Evolutionary conservation across 2,329 filamentous ascomycete species (phyloP), one percentile per base, ranked within the genome.

Genomic region (Alternaria gansuensis): DNA sequence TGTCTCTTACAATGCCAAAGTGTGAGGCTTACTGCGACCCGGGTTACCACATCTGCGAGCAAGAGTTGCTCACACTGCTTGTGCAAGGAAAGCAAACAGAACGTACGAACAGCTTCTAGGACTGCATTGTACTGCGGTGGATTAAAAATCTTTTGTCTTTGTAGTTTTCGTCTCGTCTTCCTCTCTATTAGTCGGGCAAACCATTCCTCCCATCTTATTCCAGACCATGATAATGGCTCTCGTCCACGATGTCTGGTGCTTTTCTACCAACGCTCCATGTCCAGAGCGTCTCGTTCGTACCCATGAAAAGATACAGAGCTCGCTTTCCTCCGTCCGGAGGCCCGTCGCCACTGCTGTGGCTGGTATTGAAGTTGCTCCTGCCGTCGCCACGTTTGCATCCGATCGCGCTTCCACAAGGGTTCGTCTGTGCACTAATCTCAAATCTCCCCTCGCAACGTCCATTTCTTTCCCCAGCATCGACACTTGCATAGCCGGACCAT

Each of bases 321-420:
- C 57, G 17, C 51, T 57, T 67, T 61, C 63, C 59, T 51, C 9
- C 49, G 2, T 59, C 51, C 33, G 52, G 52, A 52, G 54, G 14
- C 21, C 48, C 65, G 61, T 61, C 49, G 33, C 52, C 65, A 62
- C 57, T 28, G 45, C 52, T 56, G 17, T 52, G 11, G 51, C 41
- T 49, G 28, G 54, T 60, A 58, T 64, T 60, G 57, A 59, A 60
- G 41, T 58, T 49, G 68, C 63, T 53, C 70, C 55, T 72, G 65
- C 68, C 59, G 36, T 37, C 23, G 34, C 46, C 40, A 49, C 53
- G 65, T 73, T 72, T 72, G 63, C 70, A 52, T 62, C 36, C 50
- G 46, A 57, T 51, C 52, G 53, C 60, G 57, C 64, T 49, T 57
- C 59, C 57, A 57, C 33, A 34, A 51, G 60, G 41, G 54, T 54